Evolutionary conservation across 441 rosid species (phyloP).

Genomic region (Eruca vesicaria): DNA sequence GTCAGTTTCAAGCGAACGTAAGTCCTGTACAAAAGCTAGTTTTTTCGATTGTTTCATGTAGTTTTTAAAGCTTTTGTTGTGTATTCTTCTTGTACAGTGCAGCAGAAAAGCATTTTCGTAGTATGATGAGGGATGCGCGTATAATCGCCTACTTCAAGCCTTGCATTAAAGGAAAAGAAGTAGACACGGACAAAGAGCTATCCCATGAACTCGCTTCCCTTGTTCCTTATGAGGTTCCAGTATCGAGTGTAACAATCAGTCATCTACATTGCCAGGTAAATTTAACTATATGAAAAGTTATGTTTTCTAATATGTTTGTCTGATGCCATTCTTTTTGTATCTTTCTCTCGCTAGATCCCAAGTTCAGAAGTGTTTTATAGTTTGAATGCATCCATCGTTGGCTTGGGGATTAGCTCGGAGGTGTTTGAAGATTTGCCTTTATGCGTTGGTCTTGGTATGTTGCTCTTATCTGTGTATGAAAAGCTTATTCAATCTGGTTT

Average conservation of each 20-base stretch:
- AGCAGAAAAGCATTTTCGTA: constrained; percentile 60
- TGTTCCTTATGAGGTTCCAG: constrained; percentile 86
- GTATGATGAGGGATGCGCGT: constrained; percentile 67
- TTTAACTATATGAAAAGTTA: constrained; percentile 8
- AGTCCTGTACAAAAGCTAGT: constrained; percentile 34
- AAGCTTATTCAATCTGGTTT: neutral
- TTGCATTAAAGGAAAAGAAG: constrained; percentile 61
- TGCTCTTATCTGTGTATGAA: constrained; percentile 1
- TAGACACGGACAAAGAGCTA: constrained; percentile 74
- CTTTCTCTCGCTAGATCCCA: constrained; percentile 56
- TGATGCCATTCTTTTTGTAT: constrained; percentile 17
- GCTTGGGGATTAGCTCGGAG: constrained; percentile 74
- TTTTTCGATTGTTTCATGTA: neutral
- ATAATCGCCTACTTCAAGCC: constrained; percentile 84
- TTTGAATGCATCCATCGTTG: constrained; percentile 83
- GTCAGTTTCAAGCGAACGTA: constrained; percentile 73
- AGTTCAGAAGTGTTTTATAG: constrained; percentile 65
- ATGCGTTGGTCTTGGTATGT: constrained; percentile 92
- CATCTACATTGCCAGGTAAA: constrained; percentile 90
- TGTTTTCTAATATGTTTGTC: neutral
- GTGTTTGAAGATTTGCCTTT: constrained; percentile 57
- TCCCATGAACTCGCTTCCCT: constrained; percentile 80
- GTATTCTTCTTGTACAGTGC: constrained; percentile 41
- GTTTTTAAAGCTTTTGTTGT: neutral
- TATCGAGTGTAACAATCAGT: constrained; percentile 65